phyloP scores from a whole-genome alignment of 495 filamentous ascomycete genomes.

The Articulospora tetracladia region DNA sequence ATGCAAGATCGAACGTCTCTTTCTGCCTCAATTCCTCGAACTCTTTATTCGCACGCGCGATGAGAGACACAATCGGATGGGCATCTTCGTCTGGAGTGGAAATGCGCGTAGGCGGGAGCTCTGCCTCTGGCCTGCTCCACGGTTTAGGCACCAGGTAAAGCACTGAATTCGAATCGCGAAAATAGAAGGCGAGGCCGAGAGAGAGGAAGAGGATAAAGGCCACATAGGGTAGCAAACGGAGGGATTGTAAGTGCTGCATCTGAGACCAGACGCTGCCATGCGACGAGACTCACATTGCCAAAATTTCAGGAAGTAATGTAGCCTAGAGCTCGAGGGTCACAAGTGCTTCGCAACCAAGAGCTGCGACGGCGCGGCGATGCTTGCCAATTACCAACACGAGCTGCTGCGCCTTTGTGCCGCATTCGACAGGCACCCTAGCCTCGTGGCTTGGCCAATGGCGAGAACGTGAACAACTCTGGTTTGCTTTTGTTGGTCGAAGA shows the following conservation, averaged over 20 bases:
- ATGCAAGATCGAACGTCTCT: conserved; percentile 43
- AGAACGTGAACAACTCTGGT: too few relatives aligned
- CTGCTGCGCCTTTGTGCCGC: too few relatives aligned
- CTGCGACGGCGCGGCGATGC: too few relatives aligned
- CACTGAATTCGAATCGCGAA: neutral
- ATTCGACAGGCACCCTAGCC: too few relatives aligned
- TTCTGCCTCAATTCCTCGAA: conserved; percentile 32
- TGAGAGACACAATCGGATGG: conserved; percentile 42
- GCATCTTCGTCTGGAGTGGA: neutral
- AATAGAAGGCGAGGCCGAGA: neutral
- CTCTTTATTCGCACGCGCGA: conserved; percentile 34
- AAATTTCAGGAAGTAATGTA: neutral
- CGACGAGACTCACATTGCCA: neutral
- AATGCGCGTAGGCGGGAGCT: neutral
- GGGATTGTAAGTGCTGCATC: conserved; percentile 2
- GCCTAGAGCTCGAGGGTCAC: neutral
- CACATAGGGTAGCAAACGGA: neutral
- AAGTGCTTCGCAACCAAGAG: too few relatives aligned
- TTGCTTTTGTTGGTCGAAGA: too few relatives aligned
- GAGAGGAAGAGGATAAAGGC: neutral
- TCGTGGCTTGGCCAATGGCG: too few relatives aligned
- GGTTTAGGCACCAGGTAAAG: neutral
- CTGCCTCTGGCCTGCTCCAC: neutral
- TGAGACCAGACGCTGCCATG: neutral
- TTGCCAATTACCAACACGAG: too few relatives aligned